Percentiles rank a stretch among this genome's conserved stretches.
These are phyloP conservation scores for Ramalina peruviana DNA, from an alignment of 495 filamentous ascomycete genomes.

Conservation along the genomic window DNA sequence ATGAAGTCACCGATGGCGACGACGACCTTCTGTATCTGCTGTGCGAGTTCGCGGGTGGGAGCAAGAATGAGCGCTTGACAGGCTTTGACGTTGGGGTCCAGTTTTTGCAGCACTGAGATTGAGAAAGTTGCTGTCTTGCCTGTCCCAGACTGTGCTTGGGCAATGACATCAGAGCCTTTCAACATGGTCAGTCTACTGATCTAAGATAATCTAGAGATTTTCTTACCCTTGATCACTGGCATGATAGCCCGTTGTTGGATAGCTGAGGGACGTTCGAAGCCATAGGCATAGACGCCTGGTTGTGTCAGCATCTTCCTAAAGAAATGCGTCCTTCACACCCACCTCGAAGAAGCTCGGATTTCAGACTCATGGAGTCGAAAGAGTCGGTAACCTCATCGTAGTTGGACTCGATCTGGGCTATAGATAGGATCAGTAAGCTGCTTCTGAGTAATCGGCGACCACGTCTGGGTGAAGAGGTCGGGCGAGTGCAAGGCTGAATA, in stretches of 20 bases:
- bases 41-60: constrained; percentile 92
- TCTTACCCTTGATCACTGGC: constrained; percentile 97
- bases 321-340: constrained; percentile 24
- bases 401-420: constrained; percentile 99
- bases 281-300: constrained; percentile 93
- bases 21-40: constrained; percentile 98
- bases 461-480: constrained; percentile 13
- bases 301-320: constrained; percentile 18
- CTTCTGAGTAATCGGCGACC: not conserved
- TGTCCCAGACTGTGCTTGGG: constrained; percentile 97
- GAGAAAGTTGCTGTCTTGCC: constrained; percentile 99
- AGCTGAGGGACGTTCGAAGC: constrained; percentile 97
- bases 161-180: constrained; percentile 91
- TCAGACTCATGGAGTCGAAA: constrained; percentile 95
- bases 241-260: constrained; percentile 99
- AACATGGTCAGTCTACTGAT: not conserved
- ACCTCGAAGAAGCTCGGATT: constrained; percentile 93
- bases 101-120: constrained; percentile 93
- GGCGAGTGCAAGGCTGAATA: constrained; percentile 6
- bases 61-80: constrained; percentile 94
- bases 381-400: constrained; percentile 99
- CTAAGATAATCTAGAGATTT: not conserved
- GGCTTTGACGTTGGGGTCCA: constrained; percentile 83
- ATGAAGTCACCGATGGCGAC: constrained; percentile 98
- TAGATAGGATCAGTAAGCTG: constrained; percentile 15